phyloP scores from a whole-genome alignment of 768 basidiomycete genomes.

The Phylloporus sp. region DNA sequence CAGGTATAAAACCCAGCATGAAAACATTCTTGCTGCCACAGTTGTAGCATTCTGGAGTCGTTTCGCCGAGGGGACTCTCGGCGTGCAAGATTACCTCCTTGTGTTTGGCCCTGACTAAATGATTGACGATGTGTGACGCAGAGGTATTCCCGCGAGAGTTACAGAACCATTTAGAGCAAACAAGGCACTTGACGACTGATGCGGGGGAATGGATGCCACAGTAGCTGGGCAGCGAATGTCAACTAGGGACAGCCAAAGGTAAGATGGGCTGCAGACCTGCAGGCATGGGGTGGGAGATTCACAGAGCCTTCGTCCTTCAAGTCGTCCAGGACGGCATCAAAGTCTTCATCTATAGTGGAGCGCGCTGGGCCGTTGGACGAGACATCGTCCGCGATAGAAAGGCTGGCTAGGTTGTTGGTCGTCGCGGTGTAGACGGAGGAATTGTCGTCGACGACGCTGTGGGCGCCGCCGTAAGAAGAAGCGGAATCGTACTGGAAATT shows the following conservation, averaged over 20 bases:
- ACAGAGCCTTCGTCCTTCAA: conserved; percentile 75
- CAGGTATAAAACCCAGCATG: conserved; percentile 98
- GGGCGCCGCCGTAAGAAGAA: conserved; percentile 68
- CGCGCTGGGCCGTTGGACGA: conserved; percentile 33
- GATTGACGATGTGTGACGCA: conserved; percentile 98
- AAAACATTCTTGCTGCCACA: conserved; percentile 99
- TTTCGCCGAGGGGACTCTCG: conserved; percentile 93
- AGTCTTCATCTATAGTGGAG: conserved; percentile 67
- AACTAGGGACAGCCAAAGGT: conserved; percentile 2
- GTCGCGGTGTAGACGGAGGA: conserved; percentile 77
- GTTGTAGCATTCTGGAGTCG: conserved; percentile 97
- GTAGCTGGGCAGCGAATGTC: conserved; percentile 52
- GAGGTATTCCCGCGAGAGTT: conserved; percentile 98
- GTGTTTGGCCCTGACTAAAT: conserved; percentile 97
- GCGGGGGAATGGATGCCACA: conserved; percentile 98
- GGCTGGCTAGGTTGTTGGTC: conserved; percentile 50
- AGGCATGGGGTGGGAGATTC: conserved; percentile 88
- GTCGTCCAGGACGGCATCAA: conserved; percentile 86
- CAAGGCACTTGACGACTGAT: conserved; percentile 90
- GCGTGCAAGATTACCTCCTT: conserved; percentile 97
- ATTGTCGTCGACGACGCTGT: conserved; percentile 70
- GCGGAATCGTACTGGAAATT: conserved; percentile 83
- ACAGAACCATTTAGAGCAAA: conserved; percentile 97
- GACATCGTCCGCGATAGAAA: conserved; percentile 62
- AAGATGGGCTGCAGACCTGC: conserved; percentile 59